Evolutionary conservation across 163 green algal species (phyloP).

Genomic region (Volvox carteri): DNA sequence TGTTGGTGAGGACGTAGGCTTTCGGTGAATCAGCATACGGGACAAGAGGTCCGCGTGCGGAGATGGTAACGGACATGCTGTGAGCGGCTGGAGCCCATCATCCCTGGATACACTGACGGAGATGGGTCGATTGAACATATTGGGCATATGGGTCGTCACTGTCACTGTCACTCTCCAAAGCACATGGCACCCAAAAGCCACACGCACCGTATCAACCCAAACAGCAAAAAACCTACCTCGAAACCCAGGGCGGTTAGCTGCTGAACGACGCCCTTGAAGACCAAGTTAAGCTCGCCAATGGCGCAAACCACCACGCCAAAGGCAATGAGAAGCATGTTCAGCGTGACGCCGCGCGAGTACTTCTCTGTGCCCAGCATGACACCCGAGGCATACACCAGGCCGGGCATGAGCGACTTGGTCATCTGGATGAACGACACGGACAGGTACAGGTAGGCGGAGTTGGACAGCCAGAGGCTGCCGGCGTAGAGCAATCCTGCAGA

Average conservation of each 20-base stretch:
- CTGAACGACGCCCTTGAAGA: conserved; percentile 86
- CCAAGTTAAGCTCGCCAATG: conserved; percentile 88
- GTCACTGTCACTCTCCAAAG: too few relatives aligned
- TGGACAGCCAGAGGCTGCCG: conserved; percentile 90
- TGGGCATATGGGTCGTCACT: too few relatives aligned
- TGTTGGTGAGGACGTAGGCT: too few relatives aligned
- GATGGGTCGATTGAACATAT: too few relatives aligned
- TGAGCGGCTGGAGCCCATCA: too few relatives aligned
- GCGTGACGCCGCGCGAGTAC: conserved; percentile 67
- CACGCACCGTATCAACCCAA: too few relatives aligned
- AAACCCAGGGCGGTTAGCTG: conserved; percentile 91
- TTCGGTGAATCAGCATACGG: too few relatives aligned
- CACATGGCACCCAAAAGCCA: too few relatives aligned
- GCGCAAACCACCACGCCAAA: conserved; percentile 92
- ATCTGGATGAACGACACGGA: conserved; percentile 97
- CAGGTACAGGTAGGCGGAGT: conserved; percentile 92
- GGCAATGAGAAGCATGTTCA: conserved; percentile 95
- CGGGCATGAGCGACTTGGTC: conserved; percentile 93
- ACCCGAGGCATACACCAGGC: conserved; percentile 84
- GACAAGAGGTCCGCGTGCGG: too few relatives aligned
- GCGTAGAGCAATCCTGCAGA: conserved; percentile 84
- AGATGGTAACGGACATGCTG: too few relatives aligned
- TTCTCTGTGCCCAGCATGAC: conserved; percentile 81
- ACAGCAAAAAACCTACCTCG: conserved; percentile 82
- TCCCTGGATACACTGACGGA: too few relatives aligned